Conservation (phyloP, 2,329 filamentous ascomycete genomes). For the Cladosporium sp. region DNA sequence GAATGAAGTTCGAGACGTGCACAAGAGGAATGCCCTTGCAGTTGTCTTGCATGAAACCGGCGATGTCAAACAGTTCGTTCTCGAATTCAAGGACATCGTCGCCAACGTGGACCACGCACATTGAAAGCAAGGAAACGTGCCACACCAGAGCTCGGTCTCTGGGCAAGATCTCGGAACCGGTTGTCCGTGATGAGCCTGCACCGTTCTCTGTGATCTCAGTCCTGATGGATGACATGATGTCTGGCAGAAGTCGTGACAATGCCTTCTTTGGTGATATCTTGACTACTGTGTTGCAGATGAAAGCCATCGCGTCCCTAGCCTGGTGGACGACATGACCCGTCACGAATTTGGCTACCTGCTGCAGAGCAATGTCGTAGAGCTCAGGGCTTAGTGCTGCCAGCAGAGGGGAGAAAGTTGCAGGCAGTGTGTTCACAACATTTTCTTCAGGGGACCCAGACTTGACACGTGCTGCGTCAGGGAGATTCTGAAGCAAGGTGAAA, state of each 20-base stretch:
- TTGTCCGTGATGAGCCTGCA: conserved; percentile 89
- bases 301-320: conserved; percentile 95
- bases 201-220: conserved; percentile 97
- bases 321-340: conserved; percentile 94
- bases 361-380: conserved; percentile 84
- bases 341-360: conserved; percentile 89
- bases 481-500: conserved; percentile 90
- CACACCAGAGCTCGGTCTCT: conserved; percentile 90
- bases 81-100: conserved; percentile 85
- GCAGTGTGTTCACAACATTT: conserved; percentile 91
- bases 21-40: conserved; percentile 92
- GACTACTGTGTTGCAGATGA: conserved; percentile 93
- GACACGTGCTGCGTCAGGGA: conserved; percentile 84
- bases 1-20: conserved; percentile 95
- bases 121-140: conserved; percentile 95
- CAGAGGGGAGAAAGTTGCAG: conserved; percentile 83
- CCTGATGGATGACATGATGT: conserved; percentile 84
- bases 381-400: conserved; percentile 89
- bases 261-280: conserved; percentile 95
- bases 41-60: conserved; percentile 92
- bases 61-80: conserved; percentile 83
- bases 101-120: conserved; percentile 96
- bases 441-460: conserved; percentile 92
- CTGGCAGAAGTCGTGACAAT: conserved; percentile 82
- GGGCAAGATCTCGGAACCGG: conserved; percentile 86